phyloP scores from a whole-genome alignment of 139 green algal species.

The Chlorella sp. region DNA sequence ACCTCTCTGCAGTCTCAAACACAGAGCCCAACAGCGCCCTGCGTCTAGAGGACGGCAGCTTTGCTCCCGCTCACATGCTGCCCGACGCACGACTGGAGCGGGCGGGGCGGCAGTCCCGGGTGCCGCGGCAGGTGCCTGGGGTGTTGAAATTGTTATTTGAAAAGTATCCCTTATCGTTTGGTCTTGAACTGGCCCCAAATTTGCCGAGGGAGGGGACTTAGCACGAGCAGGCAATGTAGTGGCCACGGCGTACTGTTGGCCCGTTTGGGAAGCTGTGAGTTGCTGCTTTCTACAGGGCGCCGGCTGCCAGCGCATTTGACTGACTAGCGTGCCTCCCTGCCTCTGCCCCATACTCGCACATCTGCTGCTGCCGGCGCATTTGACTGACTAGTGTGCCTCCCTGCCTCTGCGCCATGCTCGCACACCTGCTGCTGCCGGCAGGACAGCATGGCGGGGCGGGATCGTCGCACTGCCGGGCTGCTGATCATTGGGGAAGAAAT shows the following conservation, averaged over 20 bases:
- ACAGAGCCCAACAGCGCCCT: slow-evolving; percentile 84
- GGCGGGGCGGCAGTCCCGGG: slow-evolving; percentile 51
- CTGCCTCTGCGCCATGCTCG: neutral
- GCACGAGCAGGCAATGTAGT: too few relatives aligned
- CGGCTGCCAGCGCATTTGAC: too few relatives aligned
- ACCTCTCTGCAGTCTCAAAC: slow-evolving; percentile 50
- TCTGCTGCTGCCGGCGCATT: neutral
- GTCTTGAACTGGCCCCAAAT: too few relatives aligned
- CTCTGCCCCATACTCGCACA: neutral
- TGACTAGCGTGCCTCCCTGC: neutral
- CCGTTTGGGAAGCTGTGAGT: too few relatives aligned
- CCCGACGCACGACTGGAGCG: slow-evolving; percentile 81
- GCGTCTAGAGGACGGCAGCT: slow-evolving; percentile 73
- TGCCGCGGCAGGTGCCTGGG: neutral
- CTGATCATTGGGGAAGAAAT: slow-evolving; percentile 61
- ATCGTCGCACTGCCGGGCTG: slow-evolving; percentile 7
- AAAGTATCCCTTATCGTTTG: too few relatives aligned
- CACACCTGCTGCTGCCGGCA: neutral
- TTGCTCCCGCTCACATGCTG: slow-evolving; percentile 80
- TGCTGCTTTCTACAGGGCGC: too few relatives aligned
- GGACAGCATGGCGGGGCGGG: neutral
- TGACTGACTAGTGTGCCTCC: too few relatives aligned
- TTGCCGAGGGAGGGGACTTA: too few relatives aligned
- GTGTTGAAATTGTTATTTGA: too few relatives aligned
- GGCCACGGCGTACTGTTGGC: too few relatives aligned